Evolutionary conservation across 176 grass and related monocot genomes (phyloP).

Genomic region (Oryza glaberrima): DNA sequence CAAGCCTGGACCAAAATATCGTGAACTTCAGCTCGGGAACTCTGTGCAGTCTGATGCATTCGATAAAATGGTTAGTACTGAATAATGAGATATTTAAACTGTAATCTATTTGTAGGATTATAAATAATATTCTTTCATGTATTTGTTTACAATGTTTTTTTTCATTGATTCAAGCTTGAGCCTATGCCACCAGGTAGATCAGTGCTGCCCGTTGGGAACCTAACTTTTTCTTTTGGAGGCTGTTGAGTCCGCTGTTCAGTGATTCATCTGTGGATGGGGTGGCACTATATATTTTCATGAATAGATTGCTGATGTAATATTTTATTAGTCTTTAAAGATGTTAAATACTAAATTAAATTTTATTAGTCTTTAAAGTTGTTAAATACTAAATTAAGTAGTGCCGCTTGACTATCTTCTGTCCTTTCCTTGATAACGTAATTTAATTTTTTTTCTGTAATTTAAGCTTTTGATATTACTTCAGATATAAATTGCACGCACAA

Average conservation of each 20-base stretch:
- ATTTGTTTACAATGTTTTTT: neutral
- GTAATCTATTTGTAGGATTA: neutral
- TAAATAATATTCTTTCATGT: neutral
- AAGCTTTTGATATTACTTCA: neutral
- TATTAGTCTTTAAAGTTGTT: too few species aligned
- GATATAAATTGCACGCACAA: neutral
- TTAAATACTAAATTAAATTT: neutral
- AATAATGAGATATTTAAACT: neutral
- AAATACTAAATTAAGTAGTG: neutral
- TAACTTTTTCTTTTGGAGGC: neutral
- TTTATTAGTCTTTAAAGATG: neutral
- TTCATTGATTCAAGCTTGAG: constrained; percentile 11
- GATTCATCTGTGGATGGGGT: neutral
- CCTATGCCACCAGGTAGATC: neutral
- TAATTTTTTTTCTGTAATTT: neutral
- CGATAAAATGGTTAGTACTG: constrained; percentile 63
- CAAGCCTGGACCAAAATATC: constrained; percentile 79
- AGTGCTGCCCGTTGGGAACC: neutral
- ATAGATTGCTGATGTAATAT: neutral
- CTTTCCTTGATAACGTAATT: neutral
- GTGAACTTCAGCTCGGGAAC: constrained; percentile 89
- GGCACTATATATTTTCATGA: neutral
- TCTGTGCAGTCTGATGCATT: constrained; percentile 79
- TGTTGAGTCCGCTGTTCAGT: constrained; percentile 2
- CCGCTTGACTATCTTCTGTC: neutral